A percentile compares a stretch with the other conserved stretches of the same genome.
Conservation (phyloP, 2,329 filamentous ascomycete genomes). For the Botrytis tulipae region DNA sequence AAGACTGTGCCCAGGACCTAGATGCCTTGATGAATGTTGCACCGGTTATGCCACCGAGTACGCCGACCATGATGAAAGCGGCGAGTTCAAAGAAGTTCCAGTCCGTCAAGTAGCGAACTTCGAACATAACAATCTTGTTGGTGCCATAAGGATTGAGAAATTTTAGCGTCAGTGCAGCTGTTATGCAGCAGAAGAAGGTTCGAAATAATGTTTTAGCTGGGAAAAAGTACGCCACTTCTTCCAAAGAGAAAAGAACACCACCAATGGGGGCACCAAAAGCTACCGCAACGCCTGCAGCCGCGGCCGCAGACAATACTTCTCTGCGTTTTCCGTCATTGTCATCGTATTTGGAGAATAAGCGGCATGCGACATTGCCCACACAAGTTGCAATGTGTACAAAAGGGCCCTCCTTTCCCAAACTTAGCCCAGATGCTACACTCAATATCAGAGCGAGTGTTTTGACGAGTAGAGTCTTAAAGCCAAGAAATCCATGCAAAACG, state of each 20-base stretch:
- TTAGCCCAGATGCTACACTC: conserved; percentile 88
- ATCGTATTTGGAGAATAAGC: conserved; percentile 92
- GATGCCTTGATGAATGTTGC: conserved; percentile 97
- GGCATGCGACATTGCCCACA: conserved; percentile 91
- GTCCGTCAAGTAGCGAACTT: conserved; percentile 85
- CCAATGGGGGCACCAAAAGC: conserved; percentile 90
- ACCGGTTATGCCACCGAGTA: conserved; percentile 79
- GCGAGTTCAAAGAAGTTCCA: conserved; percentile 93
- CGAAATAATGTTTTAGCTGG: conserved; percentile 95
- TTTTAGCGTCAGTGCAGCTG: conserved; percentile 85
- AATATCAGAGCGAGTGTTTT: conserved; percentile 82
- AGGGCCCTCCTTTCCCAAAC: conserved; percentile 86
- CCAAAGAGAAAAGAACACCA: conserved; percentile 87
- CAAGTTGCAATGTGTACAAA: conserved; percentile 98
- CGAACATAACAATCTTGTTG: conserved; percentile 93
- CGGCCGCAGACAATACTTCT: conserved; percentile 89
- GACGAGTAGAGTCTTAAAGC: conserved; percentile 79
- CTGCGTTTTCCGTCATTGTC: conserved; percentile 90
- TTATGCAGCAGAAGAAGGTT: conserved; percentile 97
- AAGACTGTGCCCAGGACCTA: conserved; percentile 82
- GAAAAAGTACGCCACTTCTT: conserved; percentile 97
- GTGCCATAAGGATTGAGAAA: conserved; percentile 96
- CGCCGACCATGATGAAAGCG: conserved; percentile 80
- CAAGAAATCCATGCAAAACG: conserved; percentile 92
- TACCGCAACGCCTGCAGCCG: conserved; percentile 87